Conservation (phyloP, 164 flowering plant species). For the Tetrastigma voinierianum region DNA sequence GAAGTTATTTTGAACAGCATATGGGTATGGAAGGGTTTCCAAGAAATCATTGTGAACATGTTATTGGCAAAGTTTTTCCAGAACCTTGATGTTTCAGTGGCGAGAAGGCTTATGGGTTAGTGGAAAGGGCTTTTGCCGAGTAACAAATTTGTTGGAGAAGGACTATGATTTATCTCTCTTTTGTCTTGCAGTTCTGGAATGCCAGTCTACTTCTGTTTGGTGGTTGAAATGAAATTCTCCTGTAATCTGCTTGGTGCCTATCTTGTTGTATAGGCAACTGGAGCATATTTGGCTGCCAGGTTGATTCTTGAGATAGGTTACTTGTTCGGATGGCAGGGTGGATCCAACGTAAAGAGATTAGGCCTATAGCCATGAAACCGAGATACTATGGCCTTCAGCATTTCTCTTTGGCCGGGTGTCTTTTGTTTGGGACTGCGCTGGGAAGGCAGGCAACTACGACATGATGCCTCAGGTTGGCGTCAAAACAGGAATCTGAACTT, state of each 20-base stretch:
- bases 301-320: slow-evolving; percentile 84
- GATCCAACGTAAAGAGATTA: slow-evolving; percentile 91
- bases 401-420: slow-evolving; percentile 70
- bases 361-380: slow-evolving; percentile 87
- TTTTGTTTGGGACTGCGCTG: slow-evolving; percentile 64
- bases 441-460: slow-evolving; percentile 90
- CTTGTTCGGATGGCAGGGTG: slow-evolving; percentile 69
- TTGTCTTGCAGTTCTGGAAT: slow-evolving; percentile 58
- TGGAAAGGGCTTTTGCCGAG: slow-evolving; percentile 63
- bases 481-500: slow-evolving; percentile 56
- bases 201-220: slow-evolving; percentile 67
- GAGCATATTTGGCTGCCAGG: slow-evolving; percentile 79
- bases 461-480: slow-evolving; percentile 82
- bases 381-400: slow-evolving; percentile 56
- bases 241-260: slow-evolving; percentile 69
- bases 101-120: slow-evolving; percentile 63
- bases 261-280: slow-evolving; percentile 63
- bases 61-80: slow-evolving; percentile 50
- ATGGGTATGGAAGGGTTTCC: slow-evolving; percentile 87
- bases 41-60: slow-evolving; percentile 63
- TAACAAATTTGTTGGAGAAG: slow-evolving; percentile 67
- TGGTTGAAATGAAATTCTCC: slow-evolving; percentile 66
- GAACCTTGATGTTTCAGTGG: slow-evolving; percentile 48
- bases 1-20: slow-evolving; percentile 65
- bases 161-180: slow-evolving; percentile 69